These are phyloP conservation scores for Coemansia sp. DNA, from an alignment of 192 early-diverging fungal genomes.

Conservation along the genomic window DNA sequence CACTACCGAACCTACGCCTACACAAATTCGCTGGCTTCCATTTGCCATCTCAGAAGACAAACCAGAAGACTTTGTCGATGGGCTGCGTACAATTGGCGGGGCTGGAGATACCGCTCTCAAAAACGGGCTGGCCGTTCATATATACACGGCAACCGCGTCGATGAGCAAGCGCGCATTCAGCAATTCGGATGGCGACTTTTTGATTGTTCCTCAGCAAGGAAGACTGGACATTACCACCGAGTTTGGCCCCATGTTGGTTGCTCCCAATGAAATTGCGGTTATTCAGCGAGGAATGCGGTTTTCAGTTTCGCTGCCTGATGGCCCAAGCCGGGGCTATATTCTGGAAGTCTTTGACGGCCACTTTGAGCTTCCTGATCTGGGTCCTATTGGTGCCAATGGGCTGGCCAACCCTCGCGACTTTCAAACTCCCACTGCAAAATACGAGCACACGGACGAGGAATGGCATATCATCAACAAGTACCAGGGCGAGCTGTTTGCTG, in stretches of 20 bases:
- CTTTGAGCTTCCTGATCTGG: constrained; percentile 94
- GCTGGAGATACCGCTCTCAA: constrained; percentile 77
- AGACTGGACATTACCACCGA: constrained; percentile 88
- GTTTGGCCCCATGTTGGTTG: constrained; percentile 76
- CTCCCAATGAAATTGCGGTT: constrained; percentile 89
- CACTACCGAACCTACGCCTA: constrained; percentile 68
- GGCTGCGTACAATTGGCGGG: constrained; percentile 80
- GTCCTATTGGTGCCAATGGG: constrained; percentile 94
- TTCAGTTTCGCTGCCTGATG: constrained; percentile 74
- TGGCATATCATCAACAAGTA: constrained; percentile 83
- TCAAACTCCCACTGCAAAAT: constrained; percentile 79
- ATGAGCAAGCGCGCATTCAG: constrained; percentile 83
- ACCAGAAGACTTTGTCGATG: constrained; percentile 74
- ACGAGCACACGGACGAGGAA: constrained; percentile 57
- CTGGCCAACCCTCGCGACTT: constrained; percentile 95
- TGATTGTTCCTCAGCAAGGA: constrained; percentile 92
- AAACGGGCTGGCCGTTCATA: constrained; percentile 78
- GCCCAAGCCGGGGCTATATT: constrained; percentile 85
- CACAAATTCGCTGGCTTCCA: constrained; percentile 92
- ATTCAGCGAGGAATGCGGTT: constrained; percentile 92
- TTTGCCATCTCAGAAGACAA: constrained; percentile 61
- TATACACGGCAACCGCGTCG: constrained; percentile 72
- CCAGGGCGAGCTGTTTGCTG: constrained; percentile 74
- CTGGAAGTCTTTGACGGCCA: constrained; percentile 85
- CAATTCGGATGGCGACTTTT: constrained; percentile 88